phyloP scores from a whole-genome alignment of 257 asterid species.

The Solanum appendiculatum region DNA sequence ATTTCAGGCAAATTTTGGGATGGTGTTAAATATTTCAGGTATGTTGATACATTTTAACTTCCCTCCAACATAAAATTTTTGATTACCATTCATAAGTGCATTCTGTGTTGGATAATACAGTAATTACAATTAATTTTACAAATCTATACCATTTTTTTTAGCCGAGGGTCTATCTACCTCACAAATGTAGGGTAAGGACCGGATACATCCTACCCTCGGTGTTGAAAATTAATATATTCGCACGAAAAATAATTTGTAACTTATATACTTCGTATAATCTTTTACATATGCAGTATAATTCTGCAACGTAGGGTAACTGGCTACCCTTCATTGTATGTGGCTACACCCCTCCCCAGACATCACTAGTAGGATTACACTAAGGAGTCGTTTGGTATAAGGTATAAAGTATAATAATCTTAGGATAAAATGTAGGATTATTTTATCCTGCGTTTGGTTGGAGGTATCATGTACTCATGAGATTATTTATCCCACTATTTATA shows the following conservation, averaged over 20 bases:
- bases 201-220: background rate
- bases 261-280: too few species aligned
- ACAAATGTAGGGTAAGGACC: background rate
- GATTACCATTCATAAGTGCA: background rate
- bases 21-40: background rate
- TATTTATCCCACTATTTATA: too few species aligned
- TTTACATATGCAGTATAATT: too few species aligned
- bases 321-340: background rate
- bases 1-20: background rate
- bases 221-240: too few species aligned
- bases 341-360: background rate
- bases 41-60: background rate
- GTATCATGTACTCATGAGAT: too few species aligned
- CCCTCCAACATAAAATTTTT: background rate
- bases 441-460: too few species aligned
- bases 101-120: background rate
- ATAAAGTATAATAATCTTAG: too few species aligned
- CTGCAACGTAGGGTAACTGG: background rate
- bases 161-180: background rate
- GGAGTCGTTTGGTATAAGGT: too few species aligned
- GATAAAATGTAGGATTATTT: too few species aligned
- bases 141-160: background rate
- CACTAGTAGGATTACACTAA: background rate
- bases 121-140: background rate
- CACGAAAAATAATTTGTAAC: too few species aligned